These are phyloP conservation scores for Byssoonygena ceratinophila DNA, from an alignment of 2,329 filamentous ascomycete genomes.

Conservation along the genomic window DNA sequence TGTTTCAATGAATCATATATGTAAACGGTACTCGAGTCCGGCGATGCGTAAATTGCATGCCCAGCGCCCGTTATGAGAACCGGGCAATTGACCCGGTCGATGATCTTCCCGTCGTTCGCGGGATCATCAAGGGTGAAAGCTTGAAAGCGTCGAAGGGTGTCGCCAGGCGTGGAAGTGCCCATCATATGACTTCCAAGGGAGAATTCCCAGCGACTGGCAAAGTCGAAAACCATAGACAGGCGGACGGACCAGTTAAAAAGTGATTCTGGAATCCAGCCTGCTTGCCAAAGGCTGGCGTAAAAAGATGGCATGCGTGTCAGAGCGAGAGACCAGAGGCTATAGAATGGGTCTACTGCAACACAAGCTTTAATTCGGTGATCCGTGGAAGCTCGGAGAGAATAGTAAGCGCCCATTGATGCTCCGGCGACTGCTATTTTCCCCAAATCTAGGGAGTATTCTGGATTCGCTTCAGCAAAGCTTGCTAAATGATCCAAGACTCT, in stretches of 20 bases:
- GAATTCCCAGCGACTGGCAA: slow-evolving; percentile 23
- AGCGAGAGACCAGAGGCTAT: slow-evolving; percentile 28
- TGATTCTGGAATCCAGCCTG: slow-evolving; percentile 23
- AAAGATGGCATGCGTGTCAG: slow-evolving; percentile 18
- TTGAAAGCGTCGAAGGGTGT: not conserved
- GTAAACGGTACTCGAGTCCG: not conserved
- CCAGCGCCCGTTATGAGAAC: slow-evolving; percentile 4
- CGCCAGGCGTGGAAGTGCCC: not conserved
- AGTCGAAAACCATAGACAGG: slow-evolving; percentile 16
- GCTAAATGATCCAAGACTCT: slow-evolving; percentile 27
- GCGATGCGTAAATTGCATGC: not conserved
- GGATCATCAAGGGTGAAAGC: not conserved
- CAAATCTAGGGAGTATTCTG: slow-evolving; percentile 27
- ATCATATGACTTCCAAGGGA: slow-evolving; percentile 9
- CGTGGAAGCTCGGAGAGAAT: slow-evolving; percentile 34
- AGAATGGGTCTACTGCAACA: slow-evolving; percentile 32
- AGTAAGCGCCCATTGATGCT: slow-evolving; percentile 39
- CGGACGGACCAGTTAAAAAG: slow-evolving; percentile 21
- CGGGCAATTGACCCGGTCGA: not conserved
- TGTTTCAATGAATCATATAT: slow-evolving; percentile 3
- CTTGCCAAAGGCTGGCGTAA: slow-evolving; percentile 21
- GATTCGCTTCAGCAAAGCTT: slow-evolving; percentile 10
- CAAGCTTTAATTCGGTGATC: slow-evolving; percentile 39
- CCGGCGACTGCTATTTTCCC: slow-evolving; percentile 31
- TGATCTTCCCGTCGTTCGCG: not conserved